Evolutionary conservation across 2,329 filamentous ascomycete species (phyloP).

Genomic region (Cladosporium oxysporum): DNA sequence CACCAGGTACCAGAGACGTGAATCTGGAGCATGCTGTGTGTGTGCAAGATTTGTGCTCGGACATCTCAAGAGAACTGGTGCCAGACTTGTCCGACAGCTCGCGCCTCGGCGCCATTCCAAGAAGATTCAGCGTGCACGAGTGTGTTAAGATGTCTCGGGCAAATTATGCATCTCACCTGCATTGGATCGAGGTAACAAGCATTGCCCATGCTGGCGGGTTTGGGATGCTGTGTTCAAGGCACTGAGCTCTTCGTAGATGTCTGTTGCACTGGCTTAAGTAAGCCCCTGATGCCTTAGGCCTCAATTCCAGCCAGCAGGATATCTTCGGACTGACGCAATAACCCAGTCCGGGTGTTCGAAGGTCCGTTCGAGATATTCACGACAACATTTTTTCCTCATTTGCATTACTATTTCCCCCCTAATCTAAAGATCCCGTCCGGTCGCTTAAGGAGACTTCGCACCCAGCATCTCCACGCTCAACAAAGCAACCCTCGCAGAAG

Average conservation of each 20-base stretch:
- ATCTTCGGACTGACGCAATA: not conserved
- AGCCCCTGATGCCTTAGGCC: not conserved
- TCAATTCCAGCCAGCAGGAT: not conserved
- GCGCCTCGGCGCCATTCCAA: not conserved
- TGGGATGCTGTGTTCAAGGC: not conserved
- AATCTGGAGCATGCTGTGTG: not conserved
- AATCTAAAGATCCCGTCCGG: not conserved
- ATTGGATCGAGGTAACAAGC: not conserved
- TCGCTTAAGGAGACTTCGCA: not conserved
- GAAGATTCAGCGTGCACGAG: not conserved
- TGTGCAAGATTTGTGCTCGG: not conserved
- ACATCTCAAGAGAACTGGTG: not conserved
- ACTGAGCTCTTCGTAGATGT: not conserved
- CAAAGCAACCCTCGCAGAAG: not conserved
- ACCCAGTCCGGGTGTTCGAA: not conserved
- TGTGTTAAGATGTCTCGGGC: not conserved
- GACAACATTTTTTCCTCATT: not conserved
- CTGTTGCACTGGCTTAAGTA: not conserved
- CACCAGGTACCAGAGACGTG: not conserved
- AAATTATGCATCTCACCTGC: not conserved
- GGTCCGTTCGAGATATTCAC: not conserved
- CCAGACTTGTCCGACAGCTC: not conserved
- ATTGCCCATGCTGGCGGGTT: not conserved
- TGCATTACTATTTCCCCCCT: not conserved
- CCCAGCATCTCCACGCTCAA: not conserved